Percentiles rank a stretch among this genome's conserved stretches.
These are phyloP conservation scores for Talaromyces sp. DNA, from an alignment of 2,329 filamentous ascomycete genomes.

Conservation along the genomic window DNA sequence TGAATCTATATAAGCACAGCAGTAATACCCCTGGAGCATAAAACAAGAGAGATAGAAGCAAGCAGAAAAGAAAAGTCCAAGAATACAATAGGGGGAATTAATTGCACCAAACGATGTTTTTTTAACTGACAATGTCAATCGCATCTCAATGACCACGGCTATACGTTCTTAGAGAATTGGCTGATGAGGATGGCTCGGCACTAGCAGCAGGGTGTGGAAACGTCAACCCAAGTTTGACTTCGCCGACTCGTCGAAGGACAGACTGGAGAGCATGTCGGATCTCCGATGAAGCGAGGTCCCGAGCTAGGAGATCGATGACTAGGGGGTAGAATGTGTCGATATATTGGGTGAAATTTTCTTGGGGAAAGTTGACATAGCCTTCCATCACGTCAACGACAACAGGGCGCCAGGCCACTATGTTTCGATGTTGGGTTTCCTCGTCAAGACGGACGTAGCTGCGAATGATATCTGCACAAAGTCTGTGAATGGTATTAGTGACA, in stretches of 20 bases:
- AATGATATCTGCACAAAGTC: constrained; percentile 89
- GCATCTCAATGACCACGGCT: constrained; percentile 26
- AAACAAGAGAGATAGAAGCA: constrained; percentile 13
- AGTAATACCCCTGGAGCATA: constrained; percentile 8
- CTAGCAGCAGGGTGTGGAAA: constrained; percentile 11
- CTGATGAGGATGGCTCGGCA: constrained; percentile 15
- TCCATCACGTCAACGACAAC: constrained; percentile 97
- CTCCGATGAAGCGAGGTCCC: constrained; percentile 71
- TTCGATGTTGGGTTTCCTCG: constrained; percentile 93
- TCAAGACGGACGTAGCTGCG: constrained; percentile 79
- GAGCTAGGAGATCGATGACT: constrained; percentile 73
- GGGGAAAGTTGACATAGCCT: constrained; percentile 80
- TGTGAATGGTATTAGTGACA: constrained; percentile 27
- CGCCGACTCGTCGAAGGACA: constrained; percentile 77
- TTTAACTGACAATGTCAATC: background rate
- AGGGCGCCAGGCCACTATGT: constrained; percentile 94
- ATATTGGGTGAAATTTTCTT: constrained; percentile 73
- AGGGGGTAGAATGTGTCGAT: constrained; percentile 82
- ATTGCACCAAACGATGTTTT: constrained; percentile 16
- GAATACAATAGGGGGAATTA: constrained; percentile 19
- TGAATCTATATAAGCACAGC: constrained; percentile 10
- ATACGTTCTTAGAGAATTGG: constrained; percentile 26
- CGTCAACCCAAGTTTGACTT: constrained; percentile 58
- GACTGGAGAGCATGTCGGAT: constrained; percentile 73
- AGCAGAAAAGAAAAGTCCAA: constrained; percentile 13